Base-by-base conservation (phyloP, 2,329 filamentous ascomycete genomes). In the Fusarium subglutinans region DNA sequence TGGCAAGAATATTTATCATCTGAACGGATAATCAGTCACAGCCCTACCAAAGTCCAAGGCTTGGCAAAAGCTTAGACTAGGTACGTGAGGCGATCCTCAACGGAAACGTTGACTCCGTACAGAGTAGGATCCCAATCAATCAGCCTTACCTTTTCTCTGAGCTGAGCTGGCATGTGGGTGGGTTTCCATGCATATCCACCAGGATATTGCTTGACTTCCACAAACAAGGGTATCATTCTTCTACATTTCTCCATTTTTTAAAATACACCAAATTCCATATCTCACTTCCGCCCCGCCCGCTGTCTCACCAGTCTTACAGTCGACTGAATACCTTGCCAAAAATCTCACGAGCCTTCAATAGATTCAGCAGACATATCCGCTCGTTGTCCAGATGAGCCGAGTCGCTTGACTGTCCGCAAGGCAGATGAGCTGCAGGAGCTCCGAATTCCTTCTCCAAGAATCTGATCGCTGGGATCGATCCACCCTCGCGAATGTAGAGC, bases 331-430 rank as follows among this genome's bases (percentile, higher is more conserved):
- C 94, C 80, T 90, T 90, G 71, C 91, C 92, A 77, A 99, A 96
- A 69, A 99, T 98, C 82, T 96, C 94, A 73, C 95, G 90, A 73
- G 94, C 96, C 84, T 97, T 98, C 69, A 95, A 90, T 77, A 99
- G 80, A 82, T 99, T 99, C 76, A 93, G 85, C 63, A 99, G 86
- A 59, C 96, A 87, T 82, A 99, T 85, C n/a, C 96, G 86, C 87
- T 99, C 96, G 79, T 99, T 98, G 79, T 97, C 94, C 82, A 99
- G 83, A 88, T 99, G 96, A 24, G 96, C 96, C 58, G 92, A 92
- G 79, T 99, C 96, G 77, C 94, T 98, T 18, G 96, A 95, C 83
- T 98, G 95, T 0, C 97, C 97, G 79, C 95, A 98, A 0, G 96
- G 97, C 40, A 99, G 84, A 82, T 98, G 95, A 2, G 96, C 96